Base-by-base conservation (phyloP, 2,329 filamentous ascomycete genomes). In the Penicillium sp. region DNA sequence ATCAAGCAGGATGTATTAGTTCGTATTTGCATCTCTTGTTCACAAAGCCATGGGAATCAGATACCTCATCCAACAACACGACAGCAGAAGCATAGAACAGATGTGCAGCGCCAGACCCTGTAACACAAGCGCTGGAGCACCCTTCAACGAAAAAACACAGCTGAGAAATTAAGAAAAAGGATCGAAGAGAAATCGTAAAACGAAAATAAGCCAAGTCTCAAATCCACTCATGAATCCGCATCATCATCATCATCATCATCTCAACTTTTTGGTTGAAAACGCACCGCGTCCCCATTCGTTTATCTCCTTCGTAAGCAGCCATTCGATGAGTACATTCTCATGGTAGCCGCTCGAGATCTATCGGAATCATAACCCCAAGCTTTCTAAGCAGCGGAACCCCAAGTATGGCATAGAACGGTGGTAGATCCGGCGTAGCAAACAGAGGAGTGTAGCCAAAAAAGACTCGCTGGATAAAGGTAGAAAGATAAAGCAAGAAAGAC, bases 11-110 rank as follows among this genome's bases (percentile, higher is more conserved):
- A 62, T 63, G 43, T 43, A 66, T 68, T 63, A 67, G 48, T 58
- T 68, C 62, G 62, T 66, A 67, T 64, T 64, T 68, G 66, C 63
- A 68, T 65, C 54, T 67, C 62, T 61, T 59, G 33, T 65, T 46
- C 45, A 58, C 55, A 55, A 49, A 62, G 60, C 52, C 51, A 57
- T 58, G 52, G 62, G 49, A 60, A 61, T 58, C 62, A 59, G 54
- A 67, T 56, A 58, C 43, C 43, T 61, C 60, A 28, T 67, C 52
- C 62, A 58, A 54, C 62, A 61, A 62, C 14, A 55, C 57, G 40
- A 61, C 63, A 58, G 52, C 46, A 30, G 55, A 56, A 54, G 43
- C 30, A 33, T 51, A 42, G 48, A 49, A 28, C 19, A 55, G n/a
- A 14, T 13, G 14, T 52, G 56, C 55, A 48, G 55, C 56, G 48